A percentile compares a stretch with the other conserved stretches of the same genome.
Evolutionary conservation across 2,329 filamentous ascomycete species (phyloP).

Genomic region (Pseudocercospora pini-densiflorae): DNA sequence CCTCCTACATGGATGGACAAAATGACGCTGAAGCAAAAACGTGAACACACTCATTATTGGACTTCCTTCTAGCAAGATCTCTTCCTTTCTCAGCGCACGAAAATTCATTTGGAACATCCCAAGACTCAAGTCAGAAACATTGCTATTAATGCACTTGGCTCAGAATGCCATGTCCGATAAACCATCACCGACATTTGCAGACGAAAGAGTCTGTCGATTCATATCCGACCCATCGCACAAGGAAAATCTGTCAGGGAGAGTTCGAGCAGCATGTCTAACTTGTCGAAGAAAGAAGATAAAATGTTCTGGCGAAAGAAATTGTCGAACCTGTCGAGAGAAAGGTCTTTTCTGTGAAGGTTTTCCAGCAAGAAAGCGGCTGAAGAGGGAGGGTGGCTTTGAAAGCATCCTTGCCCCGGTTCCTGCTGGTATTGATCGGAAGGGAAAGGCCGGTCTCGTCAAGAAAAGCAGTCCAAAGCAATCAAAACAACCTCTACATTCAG

Average conservation of each 20-base stretch:
- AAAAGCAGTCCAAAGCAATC: conserved; percentile 9
- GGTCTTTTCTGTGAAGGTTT: conserved; percentile 32
- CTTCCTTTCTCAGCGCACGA: neutral
- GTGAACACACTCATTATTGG: neutral
- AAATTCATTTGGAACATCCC: neutral
- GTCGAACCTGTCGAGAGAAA: conserved; percentile 32
- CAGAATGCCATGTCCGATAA: conserved; percentile 16
- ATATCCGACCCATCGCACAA: conserved; percentile 37
- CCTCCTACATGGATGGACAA: neutral
- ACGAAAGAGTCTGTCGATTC: conserved; percentile 28
- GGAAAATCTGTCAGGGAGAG: conserved; percentile 35
- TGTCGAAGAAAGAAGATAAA: conserved; percentile 37
- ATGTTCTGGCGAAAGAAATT: conserved; percentile 32
- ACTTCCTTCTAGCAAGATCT: neutral
- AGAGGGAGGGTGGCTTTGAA: conserved; percentile 16
- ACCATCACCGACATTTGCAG: conserved; percentile 14
- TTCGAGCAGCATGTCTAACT: conserved; percentile 34
- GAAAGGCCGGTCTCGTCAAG: conserved; percentile 1
- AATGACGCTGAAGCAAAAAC: neutral
- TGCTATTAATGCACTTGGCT: neutral
- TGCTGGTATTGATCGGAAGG: conserved; percentile 18
- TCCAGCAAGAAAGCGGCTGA: conserved; percentile 29
- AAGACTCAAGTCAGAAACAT: neutral
- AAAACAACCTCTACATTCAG: neutral
- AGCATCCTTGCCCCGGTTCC: neutral